A percentile compares a stretch with the other conserved stretches of the same genome.
Conservation (phyloP, 768 basidiomycete genomes). For the Coprinellus micaceus region DNA sequence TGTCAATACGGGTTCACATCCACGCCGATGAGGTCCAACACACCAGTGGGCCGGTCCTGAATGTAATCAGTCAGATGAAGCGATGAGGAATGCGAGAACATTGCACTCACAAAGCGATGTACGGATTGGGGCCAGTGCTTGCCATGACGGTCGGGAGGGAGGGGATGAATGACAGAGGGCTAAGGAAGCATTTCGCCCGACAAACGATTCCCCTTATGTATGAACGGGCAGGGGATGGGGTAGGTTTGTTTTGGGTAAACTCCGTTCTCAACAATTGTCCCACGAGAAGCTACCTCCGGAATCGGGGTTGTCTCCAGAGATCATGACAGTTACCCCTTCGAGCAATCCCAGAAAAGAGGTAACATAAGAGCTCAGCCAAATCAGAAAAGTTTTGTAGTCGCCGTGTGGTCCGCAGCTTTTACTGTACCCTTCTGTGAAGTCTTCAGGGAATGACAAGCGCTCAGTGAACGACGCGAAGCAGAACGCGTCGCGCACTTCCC, state of each 20-base stretch:
- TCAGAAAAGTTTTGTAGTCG: too few species aligned
- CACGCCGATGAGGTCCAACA: neutral
- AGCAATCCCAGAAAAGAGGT: too few species aligned
- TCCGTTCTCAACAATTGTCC: neutral
- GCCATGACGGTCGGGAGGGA: neutral
- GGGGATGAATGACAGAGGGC: neutral
- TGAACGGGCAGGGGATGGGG: neutral
- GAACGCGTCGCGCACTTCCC: too few species aligned
- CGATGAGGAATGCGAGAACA: neutral
- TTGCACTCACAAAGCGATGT: neutral
- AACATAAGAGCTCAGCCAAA: too few species aligned
- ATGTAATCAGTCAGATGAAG: neutral
- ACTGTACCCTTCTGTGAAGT: too few species aligned
- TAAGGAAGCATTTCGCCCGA: neutral
- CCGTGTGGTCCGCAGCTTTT: too few species aligned
- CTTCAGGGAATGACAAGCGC: too few species aligned
- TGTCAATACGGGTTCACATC: neutral
- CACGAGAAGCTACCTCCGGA: neutral
- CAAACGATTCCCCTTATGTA: neutral
- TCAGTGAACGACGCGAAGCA: too few species aligned
- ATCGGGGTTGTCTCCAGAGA: neutral
- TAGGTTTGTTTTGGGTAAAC: neutral
- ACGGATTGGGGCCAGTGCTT: neutral
- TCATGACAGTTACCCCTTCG: too few species aligned
- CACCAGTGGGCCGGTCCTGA: constrained; percentile 4